Percentiles rank a stretch among this genome's conserved stretches.
Evolutionary conservation across 805 yeast genomes (phyloP).

Genomic region (Schwanniomyces pseudopolymorphus): DNA sequence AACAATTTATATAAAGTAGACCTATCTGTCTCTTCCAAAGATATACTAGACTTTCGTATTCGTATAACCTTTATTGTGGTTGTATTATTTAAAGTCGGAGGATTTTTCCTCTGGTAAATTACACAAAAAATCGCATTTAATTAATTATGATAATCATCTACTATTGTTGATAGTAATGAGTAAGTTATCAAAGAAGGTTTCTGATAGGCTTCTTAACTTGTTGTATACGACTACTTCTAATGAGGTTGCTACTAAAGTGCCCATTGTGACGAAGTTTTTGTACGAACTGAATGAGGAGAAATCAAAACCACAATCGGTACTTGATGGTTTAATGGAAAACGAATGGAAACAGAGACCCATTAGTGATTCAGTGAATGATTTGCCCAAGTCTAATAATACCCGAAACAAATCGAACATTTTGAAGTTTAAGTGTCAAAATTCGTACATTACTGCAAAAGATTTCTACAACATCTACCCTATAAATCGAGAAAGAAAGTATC

Average conservation of each 20-base stretch:
- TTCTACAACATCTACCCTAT: constrained; percentile 39
- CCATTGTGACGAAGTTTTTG: constrained; percentile 25
- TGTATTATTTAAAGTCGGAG: not conserved
- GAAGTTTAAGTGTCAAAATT: constrained; percentile 35
- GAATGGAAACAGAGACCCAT: constrained; percentile 32
- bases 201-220: constrained; percentile 28
- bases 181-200: constrained; percentile 15
- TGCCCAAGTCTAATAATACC: constrained; percentile 9
- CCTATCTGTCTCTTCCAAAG: not conserved
- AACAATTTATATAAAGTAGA: not conserved
- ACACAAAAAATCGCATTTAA: constrained; percentile 1
- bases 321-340: constrained; percentile 28
- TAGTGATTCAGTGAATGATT: constrained; percentile 21
- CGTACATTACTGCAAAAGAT: constrained; percentile 38
- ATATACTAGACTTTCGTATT: not conserved
- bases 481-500: constrained; percentile 26
- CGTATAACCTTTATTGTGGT: not conserved
- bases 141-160: too few species aligned
- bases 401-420: constrained; percentile 30
- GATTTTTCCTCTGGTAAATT: not conserved
- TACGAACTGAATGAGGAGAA: constrained; percentile 16
- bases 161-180: too few species aligned
- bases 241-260: constrained; percentile 26
- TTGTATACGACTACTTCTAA: constrained; percentile 29
- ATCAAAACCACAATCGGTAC: constrained; percentile 14